A percentile compares a stretch with the other conserved stretches of the same genome.
Evolutionary conservation across 1,284 basidiomycete genomes (phyloP).

Genomic region (Trichosporon sp.): DNA sequence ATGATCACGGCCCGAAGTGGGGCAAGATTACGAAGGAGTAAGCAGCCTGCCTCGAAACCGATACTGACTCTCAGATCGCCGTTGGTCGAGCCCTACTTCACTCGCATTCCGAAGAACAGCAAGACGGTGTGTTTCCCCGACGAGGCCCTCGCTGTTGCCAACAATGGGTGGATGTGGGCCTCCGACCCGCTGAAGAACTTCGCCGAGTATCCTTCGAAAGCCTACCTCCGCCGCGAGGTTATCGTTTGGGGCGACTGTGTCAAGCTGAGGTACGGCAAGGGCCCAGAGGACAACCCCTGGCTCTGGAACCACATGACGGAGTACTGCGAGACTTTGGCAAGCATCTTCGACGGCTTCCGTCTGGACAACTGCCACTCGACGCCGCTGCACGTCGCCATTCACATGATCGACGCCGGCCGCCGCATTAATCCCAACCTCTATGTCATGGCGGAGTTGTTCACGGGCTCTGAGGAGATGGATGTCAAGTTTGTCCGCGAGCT

Average conservation of each 20-base stretch:
- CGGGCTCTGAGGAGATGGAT: slow-evolving; percentile 92
- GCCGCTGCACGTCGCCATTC: slow-evolving; percentile 87
- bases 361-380: slow-evolving; percentile 99
- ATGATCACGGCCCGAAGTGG: slow-evolving; percentile 78
- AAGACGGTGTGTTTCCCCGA: slow-evolving; percentile 67
- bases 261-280: slow-evolving; percentile 87
- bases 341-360: slow-evolving; percentile 88
- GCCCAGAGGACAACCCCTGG: slow-evolving; percentile 83
- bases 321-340: slow-evolving; percentile 79
- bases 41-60: slow-evolving; percentile 43
- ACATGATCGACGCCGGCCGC: slow-evolving; percentile 87
- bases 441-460: slow-evolving; percentile 95
- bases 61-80: slow-evolving; percentile 63
- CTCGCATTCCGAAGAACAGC: slow-evolving; percentile 66
- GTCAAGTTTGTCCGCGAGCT: slow-evolving; percentile 83
- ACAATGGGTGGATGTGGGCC: slow-evolving; percentile 99
- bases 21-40: slow-evolving; percentile 76
- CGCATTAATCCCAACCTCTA: slow-evolving; percentile 88
- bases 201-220: slow-evolving; percentile 90
- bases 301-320: slow-evolving; percentile 91
- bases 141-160: slow-evolving; percentile 77
- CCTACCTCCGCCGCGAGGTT: slow-evolving; percentile 91
- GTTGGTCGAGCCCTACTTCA: slow-evolving; percentile 86
- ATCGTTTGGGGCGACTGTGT: slow-evolving; percentile 98
- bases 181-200: slow-evolving; percentile 95